Conservation (phyloP, 208 protist genomes). For the Balamuthia mandrillaris region DNA sequence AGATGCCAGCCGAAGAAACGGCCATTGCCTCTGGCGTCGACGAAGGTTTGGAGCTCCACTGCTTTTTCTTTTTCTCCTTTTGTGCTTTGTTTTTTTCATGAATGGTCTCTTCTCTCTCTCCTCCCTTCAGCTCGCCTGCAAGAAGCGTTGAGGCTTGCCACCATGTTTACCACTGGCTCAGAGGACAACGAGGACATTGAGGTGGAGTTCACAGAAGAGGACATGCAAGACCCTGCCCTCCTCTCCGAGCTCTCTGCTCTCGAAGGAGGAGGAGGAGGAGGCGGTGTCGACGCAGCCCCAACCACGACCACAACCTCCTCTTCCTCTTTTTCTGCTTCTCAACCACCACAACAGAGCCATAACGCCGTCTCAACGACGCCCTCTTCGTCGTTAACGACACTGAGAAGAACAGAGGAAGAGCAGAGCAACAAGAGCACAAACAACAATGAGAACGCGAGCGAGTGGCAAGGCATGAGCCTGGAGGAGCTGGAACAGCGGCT, state of each 20-base stretch:
- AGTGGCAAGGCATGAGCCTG: too few relatives aligned
- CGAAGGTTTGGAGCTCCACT: neutral
- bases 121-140: neutral
- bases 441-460: neutral
- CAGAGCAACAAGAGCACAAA: neutral
- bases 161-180: neutral
- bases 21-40: too few relatives aligned
- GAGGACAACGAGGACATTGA: neutral
- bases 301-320: too few relatives aligned
- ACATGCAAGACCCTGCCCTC: neutral
- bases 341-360: too few relatives aligned
- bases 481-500: neutral
- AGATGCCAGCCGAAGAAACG: too few relatives aligned
- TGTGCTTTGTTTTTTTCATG: neutral
- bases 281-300: too few relatives aligned
- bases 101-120: neutral
- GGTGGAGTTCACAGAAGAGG: slow-evolving; percentile 21
- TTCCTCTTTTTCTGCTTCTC: too few relatives aligned
- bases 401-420: too few relatives aligned
- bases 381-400: too few relatives aligned
- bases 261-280: neutral
- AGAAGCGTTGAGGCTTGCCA: neutral
- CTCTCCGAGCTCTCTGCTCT: neutral
- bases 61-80: neutral
- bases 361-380: too few relatives aligned